phyloP scores from a whole-genome alignment of 2,329 filamentous ascomycete species.

The Clonostachys sp. region DNA sequence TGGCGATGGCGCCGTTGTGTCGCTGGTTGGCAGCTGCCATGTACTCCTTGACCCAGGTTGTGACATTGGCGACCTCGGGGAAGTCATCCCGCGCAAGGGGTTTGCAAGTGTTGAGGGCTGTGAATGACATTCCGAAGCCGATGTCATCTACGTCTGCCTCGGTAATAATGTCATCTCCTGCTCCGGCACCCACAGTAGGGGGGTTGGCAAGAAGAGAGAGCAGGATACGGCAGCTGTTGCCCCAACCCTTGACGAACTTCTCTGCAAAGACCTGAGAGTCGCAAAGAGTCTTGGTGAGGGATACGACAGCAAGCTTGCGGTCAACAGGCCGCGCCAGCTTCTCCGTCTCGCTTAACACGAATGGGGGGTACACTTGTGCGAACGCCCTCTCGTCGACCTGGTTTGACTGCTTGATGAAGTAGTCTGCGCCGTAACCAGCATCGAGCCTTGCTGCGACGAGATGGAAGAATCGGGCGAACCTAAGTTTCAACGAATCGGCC shows the following conservation, averaged over 20 bases:
- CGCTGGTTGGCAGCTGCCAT: conserved; percentile 73
- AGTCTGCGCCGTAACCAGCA: conserved; percentile 84
- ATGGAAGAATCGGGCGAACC: conserved; percentile 94
- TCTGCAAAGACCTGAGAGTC: conserved; percentile 80
- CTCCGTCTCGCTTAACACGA: conserved; percentile 85
- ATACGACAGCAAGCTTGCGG: conserved; percentile 89
- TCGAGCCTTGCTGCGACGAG: conserved; percentile 76
- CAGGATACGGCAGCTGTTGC: conserved; percentile 81
- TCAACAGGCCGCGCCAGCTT: conserved; percentile 84
- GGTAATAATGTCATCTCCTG: conserved; percentile 70
- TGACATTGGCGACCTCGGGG: conserved; percentile 74
- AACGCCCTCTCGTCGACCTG: conserved; percentile 77
- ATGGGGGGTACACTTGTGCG: conserved; percentile 75
- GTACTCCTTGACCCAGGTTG: conserved; percentile 80
- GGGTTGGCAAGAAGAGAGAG: conserved; percentile 87
- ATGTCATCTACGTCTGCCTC: conserved; percentile 94
- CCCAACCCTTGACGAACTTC: conserved; percentile 86
- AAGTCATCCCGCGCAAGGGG: conserved; percentile 73
- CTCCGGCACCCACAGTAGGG: conserved; percentile 59
- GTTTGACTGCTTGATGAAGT: conserved; percentile 83
- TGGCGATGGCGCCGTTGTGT: conserved; percentile 65
- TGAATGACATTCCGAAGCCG: conserved; percentile 92
- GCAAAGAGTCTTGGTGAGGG: conserved; percentile 85
- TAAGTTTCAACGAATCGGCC: conserved; percentile 76
- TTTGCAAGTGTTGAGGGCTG: conserved; percentile 86